Percentiles rank a stretch among this genome's conserved stretches.
Conservation (phyloP, 2,329 filamentous ascomycete genomes). For the Apiospora phragmitis region DNA sequence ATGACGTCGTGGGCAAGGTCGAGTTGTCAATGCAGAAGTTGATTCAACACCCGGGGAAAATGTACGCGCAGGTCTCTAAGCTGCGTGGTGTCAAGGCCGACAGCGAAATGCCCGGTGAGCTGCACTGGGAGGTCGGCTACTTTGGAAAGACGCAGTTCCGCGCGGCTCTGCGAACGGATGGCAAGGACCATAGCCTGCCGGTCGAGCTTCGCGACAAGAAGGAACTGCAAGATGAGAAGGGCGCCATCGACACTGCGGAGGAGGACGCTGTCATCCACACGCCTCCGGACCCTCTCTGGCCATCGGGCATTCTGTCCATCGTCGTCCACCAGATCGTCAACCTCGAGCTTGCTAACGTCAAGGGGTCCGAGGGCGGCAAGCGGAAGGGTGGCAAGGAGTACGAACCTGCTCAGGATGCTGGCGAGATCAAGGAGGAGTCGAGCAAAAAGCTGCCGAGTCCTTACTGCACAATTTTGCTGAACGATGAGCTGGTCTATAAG, state of each 20-base stretch:
- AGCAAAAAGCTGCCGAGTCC: conserved; percentile 79
- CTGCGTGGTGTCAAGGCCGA: conserved; percentile 81
- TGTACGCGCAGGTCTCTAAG: conserved; percentile 87
- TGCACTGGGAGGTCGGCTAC: conserved; percentile 96
- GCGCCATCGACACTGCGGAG: conserved; percentile 67
- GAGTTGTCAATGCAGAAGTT: conserved; percentile 93
- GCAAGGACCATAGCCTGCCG: conserved; percentile 77
- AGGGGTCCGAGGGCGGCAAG: conserved; percentile 74
- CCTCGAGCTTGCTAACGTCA: conserved; percentile 86
- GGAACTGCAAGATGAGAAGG: conserved; percentile 86
- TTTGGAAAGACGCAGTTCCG: conserved; percentile 91
- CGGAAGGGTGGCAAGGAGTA: conserved; percentile 78
- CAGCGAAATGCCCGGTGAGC: conserved; percentile 85
- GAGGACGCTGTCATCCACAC: conserved; percentile 88
- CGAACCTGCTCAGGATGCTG: conserved; percentile 81
- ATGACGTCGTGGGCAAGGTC: conserved; percentile 93
- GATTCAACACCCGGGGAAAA: conserved; percentile 89
- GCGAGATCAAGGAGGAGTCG: conserved; percentile 84
- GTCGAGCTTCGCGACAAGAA: conserved; percentile 71
- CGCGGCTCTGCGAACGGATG: conserved; percentile 80
- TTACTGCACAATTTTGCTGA: conserved; percentile 90
- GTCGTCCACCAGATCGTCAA: conserved; percentile 95
- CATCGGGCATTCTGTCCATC: conserved; percentile 82
- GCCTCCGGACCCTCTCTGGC: conserved; percentile 94
- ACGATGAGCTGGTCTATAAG: conserved; percentile 88